phyloP scores from a whole-genome alignment of 257 asterid species.

The Rauvolfia tetraphylla region DNA sequence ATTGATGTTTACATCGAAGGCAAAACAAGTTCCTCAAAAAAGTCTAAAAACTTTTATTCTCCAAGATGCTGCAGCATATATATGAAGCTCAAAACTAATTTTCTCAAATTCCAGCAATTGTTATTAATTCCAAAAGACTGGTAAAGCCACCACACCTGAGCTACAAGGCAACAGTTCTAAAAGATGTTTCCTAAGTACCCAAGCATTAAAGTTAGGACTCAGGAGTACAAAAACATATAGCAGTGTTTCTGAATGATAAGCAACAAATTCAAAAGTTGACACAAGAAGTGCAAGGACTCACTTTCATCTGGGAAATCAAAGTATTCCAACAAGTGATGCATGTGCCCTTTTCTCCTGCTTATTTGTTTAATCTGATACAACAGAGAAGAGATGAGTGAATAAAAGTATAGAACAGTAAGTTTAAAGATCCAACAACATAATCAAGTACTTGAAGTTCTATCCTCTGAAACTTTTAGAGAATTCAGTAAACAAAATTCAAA shows the following conservation, averaged over 20 bases:
- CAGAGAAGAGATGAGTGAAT: conserved; percentile 10
- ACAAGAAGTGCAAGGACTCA: conserved; percentile 27
- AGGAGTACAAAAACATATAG: background rate
- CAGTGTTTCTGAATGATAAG: background rate
- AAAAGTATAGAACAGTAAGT: conserved; percentile 8
- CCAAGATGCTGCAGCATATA: background rate
- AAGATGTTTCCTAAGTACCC: background rate
- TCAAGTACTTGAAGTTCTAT: background rate
- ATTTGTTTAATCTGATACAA: conserved; percentile 43
- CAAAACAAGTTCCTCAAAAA: background rate
- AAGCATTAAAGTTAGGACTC: background rate
- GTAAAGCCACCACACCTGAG: background rate
- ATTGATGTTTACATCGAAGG: background rate
- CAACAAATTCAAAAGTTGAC: background rate
- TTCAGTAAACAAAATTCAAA: background rate
- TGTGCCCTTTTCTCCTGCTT: conserved; percentile 15
- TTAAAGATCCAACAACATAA: background rate
- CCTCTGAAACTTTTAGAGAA: background rate
- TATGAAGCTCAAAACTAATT: background rate
- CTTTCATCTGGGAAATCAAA: conserved; percentile 63
- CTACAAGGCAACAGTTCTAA: background rate
- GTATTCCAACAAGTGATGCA: conserved; percentile 32
- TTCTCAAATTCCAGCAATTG: background rate
- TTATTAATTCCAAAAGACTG: background rate
- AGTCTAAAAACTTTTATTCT: background rate